These are phyloP conservation scores for Scolecobasidium constrictum DNA, from an alignment of 2,329 filamentous ascomycete genomes.

Conservation along the genomic window DNA sequence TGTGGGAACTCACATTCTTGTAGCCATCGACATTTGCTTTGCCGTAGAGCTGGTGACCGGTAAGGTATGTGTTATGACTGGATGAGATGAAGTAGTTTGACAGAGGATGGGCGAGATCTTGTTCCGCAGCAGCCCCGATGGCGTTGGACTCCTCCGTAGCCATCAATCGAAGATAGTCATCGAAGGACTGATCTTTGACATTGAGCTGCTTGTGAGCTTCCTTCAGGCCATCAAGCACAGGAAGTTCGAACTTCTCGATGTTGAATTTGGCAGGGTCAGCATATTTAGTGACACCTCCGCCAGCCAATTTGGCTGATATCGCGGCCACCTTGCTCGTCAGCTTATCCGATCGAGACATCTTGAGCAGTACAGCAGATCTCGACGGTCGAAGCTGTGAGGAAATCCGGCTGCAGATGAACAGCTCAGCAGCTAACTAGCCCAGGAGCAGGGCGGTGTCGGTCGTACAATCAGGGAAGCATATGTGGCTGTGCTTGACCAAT, in stretches of 20 bases:
- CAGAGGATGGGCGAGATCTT: slow-evolving; percentile 56
- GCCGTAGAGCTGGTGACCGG: slow-evolving; percentile 74
- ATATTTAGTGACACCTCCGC: slow-evolving; percentile 7
- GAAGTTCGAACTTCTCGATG: slow-evolving; percentile 4
- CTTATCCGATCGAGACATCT: no score
- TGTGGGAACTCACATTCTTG: slow-evolving; percentile 46
- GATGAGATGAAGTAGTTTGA: slow-evolving; percentile 91
- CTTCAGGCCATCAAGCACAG: slow-evolving; percentile 5
- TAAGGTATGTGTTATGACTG: slow-evolving; percentile 89
- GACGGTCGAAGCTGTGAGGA: no score
- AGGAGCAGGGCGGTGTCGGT: no score
- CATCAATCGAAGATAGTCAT: slow-evolving; percentile 38
- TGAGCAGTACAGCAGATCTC: no score
- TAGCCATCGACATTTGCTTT: slow-evolving; percentile 70
- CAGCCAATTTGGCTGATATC: slow-evolving; percentile 3
- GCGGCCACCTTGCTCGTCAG: not conserved
- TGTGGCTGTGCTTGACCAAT: no score
- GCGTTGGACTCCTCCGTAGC: slow-evolving; percentile 33
- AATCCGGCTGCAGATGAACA: no score
- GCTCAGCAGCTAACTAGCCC: no score
- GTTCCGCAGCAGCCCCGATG: slow-evolving; percentile 28
- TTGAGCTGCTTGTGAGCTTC: not conserved
- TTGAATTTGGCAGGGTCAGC: slow-evolving; percentile 7
- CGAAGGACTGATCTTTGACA: slow-evolving; percentile 15
- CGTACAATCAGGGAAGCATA: no score